phyloP scores from a whole-genome alignment of 1,284 basidiomycete genomes.

The Cryptococcus sp. region DNA sequence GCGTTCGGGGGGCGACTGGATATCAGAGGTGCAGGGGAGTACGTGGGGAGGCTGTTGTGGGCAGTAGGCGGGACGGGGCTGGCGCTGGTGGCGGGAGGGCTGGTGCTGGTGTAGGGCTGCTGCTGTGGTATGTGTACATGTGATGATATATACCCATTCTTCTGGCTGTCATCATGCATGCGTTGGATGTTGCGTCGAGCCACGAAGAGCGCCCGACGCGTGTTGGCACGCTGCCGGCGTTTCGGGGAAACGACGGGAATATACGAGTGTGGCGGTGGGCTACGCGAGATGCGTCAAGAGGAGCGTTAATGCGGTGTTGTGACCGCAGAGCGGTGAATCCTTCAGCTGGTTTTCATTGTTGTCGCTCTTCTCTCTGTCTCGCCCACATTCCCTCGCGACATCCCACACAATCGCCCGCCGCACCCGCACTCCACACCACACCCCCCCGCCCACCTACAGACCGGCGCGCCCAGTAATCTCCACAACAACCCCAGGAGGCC shows the following conservation, averaged over 20 bases:
- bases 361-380: neutral
- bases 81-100: neutral
- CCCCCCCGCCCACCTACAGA: too few relatives aligned
- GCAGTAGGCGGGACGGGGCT: neutral
- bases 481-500: neutral
- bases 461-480: too few relatives aligned
- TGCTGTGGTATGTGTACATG: neutral
- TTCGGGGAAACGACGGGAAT: neutral
- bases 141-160: neutral
- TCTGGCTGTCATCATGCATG: too few relatives aligned
- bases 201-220: too few relatives aligned
- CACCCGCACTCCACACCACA: too few relatives aligned
- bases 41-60: neutral
- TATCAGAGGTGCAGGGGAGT: conserved; percentile 3
- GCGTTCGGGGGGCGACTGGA: neutral
- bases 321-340: too few relatives aligned
- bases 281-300: neutral
- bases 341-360: neutral
- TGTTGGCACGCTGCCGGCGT: too few relatives aligned
- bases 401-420: too few relatives aligned
- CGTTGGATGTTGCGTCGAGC: too few relatives aligned
- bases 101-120: conserved; percentile 2
- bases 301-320: neutral
- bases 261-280: neutral
- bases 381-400: too few relatives aligned